Evolutionary conservation across 441 rosid species (phyloP), one percentile per base, ranked within the genome.

Genomic region (Bocquillonia castaneifolia): DNA sequence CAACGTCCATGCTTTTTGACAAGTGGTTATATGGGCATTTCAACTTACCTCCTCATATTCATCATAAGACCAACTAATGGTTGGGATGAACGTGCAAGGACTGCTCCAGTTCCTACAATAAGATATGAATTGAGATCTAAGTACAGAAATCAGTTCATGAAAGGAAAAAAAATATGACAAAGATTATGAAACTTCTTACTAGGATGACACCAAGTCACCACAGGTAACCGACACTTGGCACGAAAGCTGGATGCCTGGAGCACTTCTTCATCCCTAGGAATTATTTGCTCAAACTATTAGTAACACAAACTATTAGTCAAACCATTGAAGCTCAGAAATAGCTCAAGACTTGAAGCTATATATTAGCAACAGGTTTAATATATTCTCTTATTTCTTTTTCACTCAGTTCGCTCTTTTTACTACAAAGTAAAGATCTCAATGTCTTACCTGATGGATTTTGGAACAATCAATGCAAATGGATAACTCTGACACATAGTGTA

Each of bases 31-130:
- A 45, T 37, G 26, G 64, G 52, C 75, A 78, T 36, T 77, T 77
- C 48, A 63, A 67, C 44, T 45, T 86, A 92, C 98, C 96, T 95
- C 76, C 99, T 86, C 91, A 88, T 83, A 76, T 93, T 95, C 98
- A 92, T 92, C 96, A 95, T 89, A 53, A 92, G 89, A 76, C 98
- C 99, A 73, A 91, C 98, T 67, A 92, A 80, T 68, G 98, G 97
- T 72, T 92, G 99, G 64, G 99, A 92, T 58, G 99, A 95, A 66
- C 99, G 96, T 63, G 97, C 98, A 75, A 95, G 92, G 74, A 86
- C 99, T 55, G 98, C 99, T 74, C 98, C 99, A 67, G 82, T 81
- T 76, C 67, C 98, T 93, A 73, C 57, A 75, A 67, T 54, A 50
- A 52, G 72, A 61, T 2, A 52, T 10, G 54, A 31, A 60, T 45